These are phyloP conservation scores for Pseudisothecium myosuroides DNA, from an alignment of 225 moss, liverwort and hornwort species.

Conservation along the genomic window DNA sequence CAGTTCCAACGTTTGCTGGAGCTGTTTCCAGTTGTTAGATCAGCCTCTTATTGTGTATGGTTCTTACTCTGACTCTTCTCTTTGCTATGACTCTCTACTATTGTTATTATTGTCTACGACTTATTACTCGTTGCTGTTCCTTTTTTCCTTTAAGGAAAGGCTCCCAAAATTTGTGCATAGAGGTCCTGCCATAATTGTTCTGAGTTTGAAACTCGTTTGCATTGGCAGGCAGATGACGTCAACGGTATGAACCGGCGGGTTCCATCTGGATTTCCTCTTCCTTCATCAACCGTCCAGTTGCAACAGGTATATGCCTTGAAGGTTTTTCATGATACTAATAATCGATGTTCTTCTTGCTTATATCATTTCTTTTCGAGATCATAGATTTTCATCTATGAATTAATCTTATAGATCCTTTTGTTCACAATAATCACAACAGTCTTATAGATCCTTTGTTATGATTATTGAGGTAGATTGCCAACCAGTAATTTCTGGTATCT, in stretches of 20 bases:
- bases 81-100: not conserved
- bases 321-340: not conserved
- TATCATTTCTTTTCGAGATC: not conserved
- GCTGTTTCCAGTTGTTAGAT: conserved; percentile 49
- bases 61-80: not conserved
- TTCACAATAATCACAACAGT: not conserved
- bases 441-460: not conserved
- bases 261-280: conserved; percentile 2
- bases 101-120: not conserved
- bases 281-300: conserved; percentile 20
- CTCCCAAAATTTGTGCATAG: not conserved
- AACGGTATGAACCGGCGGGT: conserved; percentile 11
- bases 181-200: not conserved
- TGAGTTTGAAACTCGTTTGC: not conserved
- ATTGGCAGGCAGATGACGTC: conserved; percentile 39
- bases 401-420: not conserved
- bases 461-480: not conserved
- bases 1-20: conserved; percentile 51
- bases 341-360: not conserved
- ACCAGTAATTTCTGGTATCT: not conserved
- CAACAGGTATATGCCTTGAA: conserved; percentile 12
- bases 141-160: not conserved
- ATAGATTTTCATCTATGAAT: not conserved
- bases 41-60: conserved; percentile 41
- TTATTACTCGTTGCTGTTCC: not conserved